Evolutionary conservation across 169 alveolate species (phyloP).

Genomic region (Plasmodium gaboni): DNA sequence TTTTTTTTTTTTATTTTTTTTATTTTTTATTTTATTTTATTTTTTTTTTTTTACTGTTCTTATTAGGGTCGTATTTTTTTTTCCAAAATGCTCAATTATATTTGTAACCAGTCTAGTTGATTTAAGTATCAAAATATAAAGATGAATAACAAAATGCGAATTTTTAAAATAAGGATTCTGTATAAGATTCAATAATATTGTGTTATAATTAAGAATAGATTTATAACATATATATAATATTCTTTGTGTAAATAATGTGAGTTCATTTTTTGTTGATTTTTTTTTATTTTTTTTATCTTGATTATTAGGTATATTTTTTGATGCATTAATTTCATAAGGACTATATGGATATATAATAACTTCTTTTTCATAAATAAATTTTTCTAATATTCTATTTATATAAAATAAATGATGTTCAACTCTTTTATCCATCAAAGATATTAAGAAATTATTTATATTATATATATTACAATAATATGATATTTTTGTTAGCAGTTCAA

Average conservation of each 20-base stretch:
- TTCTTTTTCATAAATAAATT: constrained; percentile 58
- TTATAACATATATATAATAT: constrained; percentile 53
- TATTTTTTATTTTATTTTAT: too few species aligned
- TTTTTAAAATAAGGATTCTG: constrained; percentile 29
- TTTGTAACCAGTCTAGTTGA: constrained; percentile 57
- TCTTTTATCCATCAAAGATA: constrained; percentile 58
- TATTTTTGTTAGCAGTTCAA: constrained; percentile 50
- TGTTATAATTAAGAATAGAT: constrained; percentile 43
- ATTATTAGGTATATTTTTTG: constrained; percentile 4
- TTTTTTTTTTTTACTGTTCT: constrained; percentile 9
- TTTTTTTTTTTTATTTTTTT: too few species aligned
- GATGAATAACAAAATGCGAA: constrained; percentile 49
- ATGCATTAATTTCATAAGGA: constrained; percentile 56
- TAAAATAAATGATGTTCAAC: constrained; percentile 68
- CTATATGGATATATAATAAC: constrained; percentile 60
- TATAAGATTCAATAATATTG: constrained; percentile 42
- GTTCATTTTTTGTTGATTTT: constrained; percentile 16
- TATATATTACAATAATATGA: constrained; percentile 48
- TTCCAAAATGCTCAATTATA: constrained; percentile 61
- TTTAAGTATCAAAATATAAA: constrained; percentile 29
- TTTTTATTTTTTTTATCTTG: constrained; percentile 6
- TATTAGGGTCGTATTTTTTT: constrained; percentile 45
- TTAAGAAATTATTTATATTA: constrained; percentile 38
- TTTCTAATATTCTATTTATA: constrained; percentile 47
- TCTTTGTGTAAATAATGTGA: constrained; percentile 62